Evolutionary conservation across 192 early-diverging fungal genomes (phyloP), one percentile per base, ranked within the genome.

Genomic region (Podila clonocystis): DNA sequence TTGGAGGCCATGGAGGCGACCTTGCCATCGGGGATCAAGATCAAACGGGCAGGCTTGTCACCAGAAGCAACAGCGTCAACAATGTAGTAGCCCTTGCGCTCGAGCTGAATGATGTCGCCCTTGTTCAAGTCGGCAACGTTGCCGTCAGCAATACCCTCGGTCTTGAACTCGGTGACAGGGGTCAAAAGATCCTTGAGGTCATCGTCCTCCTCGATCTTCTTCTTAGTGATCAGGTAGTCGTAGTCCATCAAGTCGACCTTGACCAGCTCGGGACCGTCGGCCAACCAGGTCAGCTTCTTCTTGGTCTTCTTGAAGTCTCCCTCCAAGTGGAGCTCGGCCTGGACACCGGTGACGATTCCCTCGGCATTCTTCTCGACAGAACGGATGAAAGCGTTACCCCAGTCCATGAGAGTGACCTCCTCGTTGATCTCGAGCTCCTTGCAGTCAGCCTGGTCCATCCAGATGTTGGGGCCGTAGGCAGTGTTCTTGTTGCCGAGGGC

Each of bases 231-330:
- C 79, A 99, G 84, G 74, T 99, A 99, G 82, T 99, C 97, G 82
- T 95, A 99, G 83, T 99, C 97, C 65, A 94, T 69, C 57, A 99
- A 89, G 45, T 89, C 67, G 11, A 90, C 87, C 63, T 91, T 85
- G 8, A 92, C 88, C 5, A 93, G 85, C 66, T 92, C 91, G 24
- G 85, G 70, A 13, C 86, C 87, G 41, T 87, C 83, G 9, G 89
- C 75, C 69, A 99, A 91, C 98, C 98, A 99, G 3, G 97, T 97
- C 62, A 99, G 82, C 92, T 99, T 99, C 91, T 97, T 98, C 88
- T 99, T 97, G 64, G 98, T 99, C 82, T 94, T 93, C 82, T 98
- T 99, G 75, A 97, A 97, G 82, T 99, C 97, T 63, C 97, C 96
- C 38, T 92, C 94, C 66, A 98, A 89, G 79, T 99, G 91, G 58